Base-by-base conservation (phyloP, 495 filamentous ascomycete species). In the Hypoxylon crocopeplum region DNA sequence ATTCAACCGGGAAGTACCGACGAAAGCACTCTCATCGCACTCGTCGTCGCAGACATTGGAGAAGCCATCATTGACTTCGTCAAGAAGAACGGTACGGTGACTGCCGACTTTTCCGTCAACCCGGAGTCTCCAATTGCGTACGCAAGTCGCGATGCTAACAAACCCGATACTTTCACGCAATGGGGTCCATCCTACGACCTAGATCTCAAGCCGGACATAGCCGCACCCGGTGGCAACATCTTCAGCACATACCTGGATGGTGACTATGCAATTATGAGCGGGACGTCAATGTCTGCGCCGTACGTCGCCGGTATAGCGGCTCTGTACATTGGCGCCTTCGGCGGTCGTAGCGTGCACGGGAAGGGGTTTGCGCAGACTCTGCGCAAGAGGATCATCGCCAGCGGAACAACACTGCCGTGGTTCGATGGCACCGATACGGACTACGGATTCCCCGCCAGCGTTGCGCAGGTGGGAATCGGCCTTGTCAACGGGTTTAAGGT, bases 281-380 rank as follows among this genome's bases (percentile, higher is more conserved):
- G 78, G 41, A 81, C 78, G 1, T 79, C 76, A 0, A 81, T 79
- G 78, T 72, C 79, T 5, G 67, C 78, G n/a, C 77, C 78, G 11
- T 81, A 76, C 48, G 67, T 77, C 7, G 75, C 76, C 20, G 77
- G 76, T 17, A 51, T 75, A 20, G 69, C 76, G 39, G 76, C 77
- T 29, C 72, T 79, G 8, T 64, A 75, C 20, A 69, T 77, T 40
- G 69, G 62, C 1, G 56, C 65, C 10, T 48, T 54, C 29, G 73
- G 72, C 13, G 66, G 73, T 1, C 63, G 69, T 11, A 51, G 60
- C 10, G 59, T 63, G 12, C 63, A 76, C n/a, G 77, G 73, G 10
- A 68, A 74, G 19, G 48, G 58, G 1, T 62, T 67, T 12, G 73
- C 71, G 3, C 65, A 69, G 10, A 57, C 60, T 13, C 54, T 79